Percentiles rank a stretch among this genome's conserved stretches.
Evolutionary conservation across 768 basidiomycete species (phyloP).

Genomic region (Pleurotus tuoliensis): DNA sequence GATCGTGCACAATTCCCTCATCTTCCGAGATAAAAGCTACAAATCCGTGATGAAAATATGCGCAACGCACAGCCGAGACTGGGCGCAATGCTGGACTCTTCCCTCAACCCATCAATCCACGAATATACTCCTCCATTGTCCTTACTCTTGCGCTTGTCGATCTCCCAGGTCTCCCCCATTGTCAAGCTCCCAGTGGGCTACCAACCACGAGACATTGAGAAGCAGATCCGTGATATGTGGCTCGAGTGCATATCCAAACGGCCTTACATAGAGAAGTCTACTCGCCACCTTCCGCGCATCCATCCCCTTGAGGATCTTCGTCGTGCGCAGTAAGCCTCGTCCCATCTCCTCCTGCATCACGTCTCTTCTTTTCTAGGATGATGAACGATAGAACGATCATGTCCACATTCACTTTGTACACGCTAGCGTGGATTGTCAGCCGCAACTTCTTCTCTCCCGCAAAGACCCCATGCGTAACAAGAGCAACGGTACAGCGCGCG

Average conservation of each 20-base stretch:
- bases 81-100: constrained; percentile 98
- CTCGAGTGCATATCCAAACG: constrained; percentile 44
- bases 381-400: constrained; percentile 51
- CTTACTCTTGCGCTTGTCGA: constrained; percentile 97
- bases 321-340: constrained; percentile 22
- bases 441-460: constrained; percentile 42
- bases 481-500: constrained; percentile 31
- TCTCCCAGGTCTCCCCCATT: constrained; percentile 92
- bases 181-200: constrained; percentile 95
- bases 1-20: constrained; percentile 97
- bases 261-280: not conserved
- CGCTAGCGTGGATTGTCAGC: constrained; percentile 43
- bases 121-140: constrained; percentile 96
- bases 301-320: constrained; percentile 37
- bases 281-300: constrained; percentile 26
- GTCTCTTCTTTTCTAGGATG: constrained; percentile 52
- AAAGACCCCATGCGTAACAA: constrained; percentile 41
- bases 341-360: constrained; percentile 33
- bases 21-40: constrained; percentile 93
- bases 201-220: constrained; percentile 96
- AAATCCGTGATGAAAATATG: constrained; percentile 94
- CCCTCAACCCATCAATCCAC: constrained; percentile 93
- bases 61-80: constrained; percentile 98
- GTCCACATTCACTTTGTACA: constrained; percentile 39
- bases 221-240: constrained; percentile 95